Conservation (phyloP, 2,329 filamentous ascomycete genomes). For the Bipolaris cookei region DNA sequence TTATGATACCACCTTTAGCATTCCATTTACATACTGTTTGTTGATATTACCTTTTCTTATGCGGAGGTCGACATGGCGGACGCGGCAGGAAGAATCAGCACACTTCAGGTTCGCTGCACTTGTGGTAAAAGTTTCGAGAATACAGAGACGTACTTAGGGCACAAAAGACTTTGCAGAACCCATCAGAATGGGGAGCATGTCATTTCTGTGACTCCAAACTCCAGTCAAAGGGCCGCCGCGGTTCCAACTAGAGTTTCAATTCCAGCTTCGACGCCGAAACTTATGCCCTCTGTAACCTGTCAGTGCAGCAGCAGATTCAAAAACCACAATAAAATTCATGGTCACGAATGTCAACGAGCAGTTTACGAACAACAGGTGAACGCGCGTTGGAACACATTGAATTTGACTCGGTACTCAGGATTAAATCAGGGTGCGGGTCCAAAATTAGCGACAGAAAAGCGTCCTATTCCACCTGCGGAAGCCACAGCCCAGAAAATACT, state of each 20-base stretch:
- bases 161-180: constrained; percentile 1
- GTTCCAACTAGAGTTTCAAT: too few species aligned
- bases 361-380: neutral
- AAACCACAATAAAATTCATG: neutral
- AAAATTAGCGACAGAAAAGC: neutral
- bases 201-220: neutral
- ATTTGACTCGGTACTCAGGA: neutral
- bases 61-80: too few species aligned
- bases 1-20: too few species aligned
- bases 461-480: too few species aligned
- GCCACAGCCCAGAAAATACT: constrained; percentile 3
- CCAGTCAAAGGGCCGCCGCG: too few species aligned
- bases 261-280: too few species aligned
- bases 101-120: constrained; percentile 5
- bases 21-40: too few species aligned
- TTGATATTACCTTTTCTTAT: too few species aligned
- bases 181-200: constrained; percentile 8
- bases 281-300: constrained; percentile 1
- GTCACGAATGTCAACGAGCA: neutral
- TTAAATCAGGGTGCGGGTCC: constrained; percentile 1
- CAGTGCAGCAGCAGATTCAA: constrained; percentile 6
- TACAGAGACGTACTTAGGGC: constrained; percentile 8
- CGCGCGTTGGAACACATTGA: neutral
- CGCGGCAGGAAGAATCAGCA: too few species aligned
- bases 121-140: constrained; percentile 13